Conservation (phyloP, 1,284 basidiomycete species). For the Trametes pubescens region DNA sequence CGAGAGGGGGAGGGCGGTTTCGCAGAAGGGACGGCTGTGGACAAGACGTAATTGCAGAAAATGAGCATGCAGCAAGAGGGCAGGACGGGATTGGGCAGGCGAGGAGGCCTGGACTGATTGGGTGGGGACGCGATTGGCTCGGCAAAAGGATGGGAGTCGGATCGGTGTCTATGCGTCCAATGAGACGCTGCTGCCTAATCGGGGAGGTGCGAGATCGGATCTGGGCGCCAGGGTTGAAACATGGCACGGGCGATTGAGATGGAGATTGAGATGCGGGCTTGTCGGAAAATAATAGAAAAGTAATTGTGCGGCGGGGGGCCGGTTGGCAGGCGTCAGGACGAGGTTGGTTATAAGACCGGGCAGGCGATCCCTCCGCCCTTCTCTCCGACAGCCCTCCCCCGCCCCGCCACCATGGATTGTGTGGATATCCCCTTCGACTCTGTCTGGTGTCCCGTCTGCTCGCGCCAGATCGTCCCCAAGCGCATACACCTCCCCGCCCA, state of each 20-base stretch:
- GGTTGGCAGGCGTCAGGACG: conserved; percentile 11
- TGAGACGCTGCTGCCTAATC: conserved; percentile 33
- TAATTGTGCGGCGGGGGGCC: conserved; percentile 24
- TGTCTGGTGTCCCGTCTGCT: conserved; percentile 78
- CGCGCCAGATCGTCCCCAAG: conserved; percentile 74
- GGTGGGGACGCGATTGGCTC: conserved; percentile 31
- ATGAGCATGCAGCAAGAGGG: conserved; percentile 20
- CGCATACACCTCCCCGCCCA: conserved; percentile 60
- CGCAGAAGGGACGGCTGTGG: conserved; percentile 20
- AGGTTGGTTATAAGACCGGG: conserved; percentile 33
- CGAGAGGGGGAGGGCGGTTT: conserved; percentile 12
- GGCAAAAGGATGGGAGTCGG: conserved; percentile 34
- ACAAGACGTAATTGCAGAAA: conserved; percentile 28
- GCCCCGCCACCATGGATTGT: conserved; percentile 39
- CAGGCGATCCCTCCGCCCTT: conserved; percentile 29
- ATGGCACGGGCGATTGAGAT: conserved; percentile 13
- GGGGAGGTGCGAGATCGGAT: conserved; percentile 25
- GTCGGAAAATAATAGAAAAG: conserved; percentile 27
- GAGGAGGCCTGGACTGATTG: conserved; percentile 30
- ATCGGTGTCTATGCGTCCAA: conserved; percentile 35
- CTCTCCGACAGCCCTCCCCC: conserved; percentile 34
- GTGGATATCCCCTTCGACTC: conserved; percentile 64
- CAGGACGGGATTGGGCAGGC: conserved; percentile 22
- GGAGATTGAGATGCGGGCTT: conserved; percentile 18
- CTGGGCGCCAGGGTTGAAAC: conserved; percentile 23